Conservation (phyloP, 331 rosid genomes). For the Stylosanthes scabra region DNA sequence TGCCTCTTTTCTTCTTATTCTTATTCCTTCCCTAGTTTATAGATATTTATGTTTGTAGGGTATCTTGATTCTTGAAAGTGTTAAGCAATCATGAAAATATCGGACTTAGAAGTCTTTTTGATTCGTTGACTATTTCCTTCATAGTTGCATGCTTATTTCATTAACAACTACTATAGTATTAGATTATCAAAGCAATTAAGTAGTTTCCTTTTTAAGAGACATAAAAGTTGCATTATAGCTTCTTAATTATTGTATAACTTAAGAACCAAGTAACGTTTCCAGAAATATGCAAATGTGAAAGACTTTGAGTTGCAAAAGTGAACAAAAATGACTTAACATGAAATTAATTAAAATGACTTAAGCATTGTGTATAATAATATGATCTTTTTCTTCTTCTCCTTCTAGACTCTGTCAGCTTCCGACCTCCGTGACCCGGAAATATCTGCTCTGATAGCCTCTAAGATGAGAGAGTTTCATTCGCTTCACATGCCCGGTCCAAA, state of each 20-base stretch:
- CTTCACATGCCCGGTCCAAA: conserved; percentile 74
- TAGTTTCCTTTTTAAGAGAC: too few relatives aligned
- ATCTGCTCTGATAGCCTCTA: conserved; percentile 79
- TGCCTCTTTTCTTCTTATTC: background rate
- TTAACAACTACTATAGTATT: background rate
- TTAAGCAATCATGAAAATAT: conserved; percentile 20
- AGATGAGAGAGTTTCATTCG: conserved; percentile 82
- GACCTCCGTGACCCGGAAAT: conserved; percentile 74
- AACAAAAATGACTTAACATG: background rate
- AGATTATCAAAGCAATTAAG: too few relatives aligned
- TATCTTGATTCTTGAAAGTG: background rate
- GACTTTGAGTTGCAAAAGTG: conserved; percentile 2
- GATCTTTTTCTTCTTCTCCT: background rate
- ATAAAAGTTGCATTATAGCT: background rate
- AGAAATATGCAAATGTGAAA: background rate
- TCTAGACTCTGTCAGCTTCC: conserved; percentile 79
- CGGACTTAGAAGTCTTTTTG: background rate
- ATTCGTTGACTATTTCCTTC: conserved; percentile 9
- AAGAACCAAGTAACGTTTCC: background rate
- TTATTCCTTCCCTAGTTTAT: conserved; percentile 3
- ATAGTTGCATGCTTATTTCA: conserved; percentile 16
- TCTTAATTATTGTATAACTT: background rate
- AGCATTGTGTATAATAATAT: conserved; percentile 18
- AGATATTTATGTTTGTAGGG: conserved; percentile 8
- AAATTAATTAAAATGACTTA: background rate